Evolutionary conservation across 306 rosid genomes (phyloP).

Genomic region (Neltuma alba): DNA sequence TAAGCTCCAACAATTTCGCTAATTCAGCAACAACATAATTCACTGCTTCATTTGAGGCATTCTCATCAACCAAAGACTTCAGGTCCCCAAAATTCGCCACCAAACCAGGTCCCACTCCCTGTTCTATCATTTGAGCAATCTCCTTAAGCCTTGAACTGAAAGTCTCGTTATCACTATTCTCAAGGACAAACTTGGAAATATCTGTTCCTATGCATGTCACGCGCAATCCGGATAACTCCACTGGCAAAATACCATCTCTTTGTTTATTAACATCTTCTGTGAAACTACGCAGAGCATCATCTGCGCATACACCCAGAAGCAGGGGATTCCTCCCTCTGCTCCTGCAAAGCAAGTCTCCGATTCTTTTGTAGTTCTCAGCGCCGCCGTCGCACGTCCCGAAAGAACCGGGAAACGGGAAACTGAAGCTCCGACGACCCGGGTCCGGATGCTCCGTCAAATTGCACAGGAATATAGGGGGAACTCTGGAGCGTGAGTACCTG

Average conservation of each 20-base stretch:
- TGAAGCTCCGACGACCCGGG: constrained; percentile 38
- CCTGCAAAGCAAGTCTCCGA: constrained; percentile 51
- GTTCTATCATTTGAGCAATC: constrained; percentile 44
- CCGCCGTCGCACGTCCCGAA: constrained; percentile 31
- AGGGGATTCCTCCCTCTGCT: constrained; percentile 69
- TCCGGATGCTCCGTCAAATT: constrained; percentile 49
- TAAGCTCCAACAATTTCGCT: constrained; percentile 51
- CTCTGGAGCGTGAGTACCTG: constrained; percentile 56
- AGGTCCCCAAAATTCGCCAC: constrained; percentile 79
- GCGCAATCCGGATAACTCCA: constrained; percentile 54
- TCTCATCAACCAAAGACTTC: constrained; percentile 56
- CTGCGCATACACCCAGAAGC: constrained; percentile 76
- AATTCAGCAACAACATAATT: constrained; percentile 51
- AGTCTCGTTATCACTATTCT: constrained; percentile 38
- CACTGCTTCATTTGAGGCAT: constrained; percentile 34
- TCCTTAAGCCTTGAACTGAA: constrained; percentile 48
- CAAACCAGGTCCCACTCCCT: constrained; percentile 65
- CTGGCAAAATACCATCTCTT: constrained; percentile 54
- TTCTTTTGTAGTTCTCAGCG: constrained; percentile 52
- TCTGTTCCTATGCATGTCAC: constrained; percentile 56
- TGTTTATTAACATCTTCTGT: constrained; percentile 47
- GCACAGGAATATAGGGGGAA: constrained; percentile 57
- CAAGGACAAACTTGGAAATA: constrained; percentile 37
- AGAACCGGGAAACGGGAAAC: constrained; percentile 40
- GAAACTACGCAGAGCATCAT: constrained; percentile 61